Percentiles rank a stretch among this genome's conserved stretches.
Evolutionary conservation across 2,329 filamentous ascomycete species (phyloP).

Genomic region (Macroventuria anomochaeta): DNA sequence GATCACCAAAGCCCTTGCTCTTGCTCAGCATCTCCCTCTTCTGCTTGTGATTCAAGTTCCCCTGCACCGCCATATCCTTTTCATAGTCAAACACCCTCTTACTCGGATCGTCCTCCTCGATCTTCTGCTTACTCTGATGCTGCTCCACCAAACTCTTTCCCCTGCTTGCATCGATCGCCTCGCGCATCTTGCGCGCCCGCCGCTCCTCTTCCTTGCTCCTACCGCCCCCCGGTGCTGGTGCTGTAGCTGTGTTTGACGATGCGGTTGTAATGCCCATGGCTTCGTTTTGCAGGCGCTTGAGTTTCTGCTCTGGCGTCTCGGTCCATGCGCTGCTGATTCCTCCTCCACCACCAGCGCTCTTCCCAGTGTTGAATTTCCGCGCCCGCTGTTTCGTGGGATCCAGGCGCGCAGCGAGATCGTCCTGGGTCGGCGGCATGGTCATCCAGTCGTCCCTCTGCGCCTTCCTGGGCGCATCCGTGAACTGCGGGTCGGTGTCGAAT

Average conservation of each 20-base stretch:
- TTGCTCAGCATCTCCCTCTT: constrained; percentile 79
- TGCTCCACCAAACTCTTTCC: constrained; percentile 56
- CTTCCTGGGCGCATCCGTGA: constrained; percentile 47
- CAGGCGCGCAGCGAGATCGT: constrained; percentile 63
- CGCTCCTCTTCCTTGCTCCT: constrained; percentile 51
- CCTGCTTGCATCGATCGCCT: constrained; percentile 58
- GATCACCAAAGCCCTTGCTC: constrained; percentile 79
- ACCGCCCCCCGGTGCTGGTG: constrained; percentile 35
- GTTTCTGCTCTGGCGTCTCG: constrained; percentile 88
- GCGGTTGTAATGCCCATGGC: constrained; percentile 73
- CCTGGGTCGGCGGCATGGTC: constrained; percentile 58
- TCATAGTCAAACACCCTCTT: constrained; percentile 86
- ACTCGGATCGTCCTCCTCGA: constrained; percentile 86
- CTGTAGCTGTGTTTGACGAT: constrained; percentile 32
- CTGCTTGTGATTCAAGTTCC: constrained; percentile 74
- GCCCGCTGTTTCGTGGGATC: constrained; percentile 85
- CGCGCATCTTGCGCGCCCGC: constrained; percentile 59
- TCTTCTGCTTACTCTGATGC: constrained; percentile 60
- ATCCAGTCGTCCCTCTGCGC: constrained; percentile 75
- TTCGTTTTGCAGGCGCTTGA: constrained; percentile 78
- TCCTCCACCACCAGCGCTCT: constrained; percentile 59
- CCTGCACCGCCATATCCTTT: constrained; percentile 86
- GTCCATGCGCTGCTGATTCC: constrained; percentile 76
- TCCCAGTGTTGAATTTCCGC: constrained; percentile 80
- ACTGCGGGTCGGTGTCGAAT: constrained; percentile 44